Evolutionary conservation across 2,329 filamentous ascomycete species (phyloP).

Genomic region (Scedosporium dehoogii): DNA sequence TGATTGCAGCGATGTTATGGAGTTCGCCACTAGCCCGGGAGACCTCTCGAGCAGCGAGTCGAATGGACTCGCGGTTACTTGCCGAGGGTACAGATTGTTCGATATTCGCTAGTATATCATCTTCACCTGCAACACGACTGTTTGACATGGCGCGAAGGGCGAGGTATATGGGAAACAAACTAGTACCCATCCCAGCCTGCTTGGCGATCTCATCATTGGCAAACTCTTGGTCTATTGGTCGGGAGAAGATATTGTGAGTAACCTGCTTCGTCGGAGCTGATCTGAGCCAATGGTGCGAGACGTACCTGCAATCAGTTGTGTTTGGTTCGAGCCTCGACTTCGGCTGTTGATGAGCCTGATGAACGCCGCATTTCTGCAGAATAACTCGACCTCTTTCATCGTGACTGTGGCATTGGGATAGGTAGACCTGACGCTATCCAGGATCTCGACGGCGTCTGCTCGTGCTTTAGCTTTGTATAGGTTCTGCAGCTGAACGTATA

Average conservation of each 20-base stretch:
- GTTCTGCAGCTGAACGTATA: conserved; percentile 85
- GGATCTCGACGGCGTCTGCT: conserved; percentile 65
- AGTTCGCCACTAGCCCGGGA: conserved; percentile 75
- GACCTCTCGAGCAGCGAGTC: conserved; percentile 53
- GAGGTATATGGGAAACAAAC: conserved; percentile 60
- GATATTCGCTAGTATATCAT: not conserved
- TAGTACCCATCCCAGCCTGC: conserved; percentile 39
- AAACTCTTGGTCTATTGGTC: conserved; percentile 39
- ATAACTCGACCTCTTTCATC: conserved; percentile 70
- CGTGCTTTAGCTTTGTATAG: conserved; percentile 87
- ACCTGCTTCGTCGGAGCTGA: not conserved
- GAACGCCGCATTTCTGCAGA: conserved; percentile 92
- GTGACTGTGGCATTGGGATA: conserved; percentile 45
- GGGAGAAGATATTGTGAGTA: not conserved
- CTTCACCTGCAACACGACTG: not conserved
- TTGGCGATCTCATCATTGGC: conserved; percentile 43
- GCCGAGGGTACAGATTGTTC: conserved; percentile 28
- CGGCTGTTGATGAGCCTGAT: conserved; percentile 70
- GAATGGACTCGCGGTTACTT: conserved; percentile 37
- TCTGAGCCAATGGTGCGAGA: conserved; percentile 6
- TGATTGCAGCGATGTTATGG: conserved; percentile 82
- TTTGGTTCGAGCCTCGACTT: conserved; percentile 30
- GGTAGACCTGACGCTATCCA: conserved; percentile 48
- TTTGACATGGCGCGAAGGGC: conserved; percentile 35
- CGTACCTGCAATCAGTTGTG: conserved; percentile 47